Conservation (phyloP, 768 basidiomycete species). For the Termitomyces sp. region DNA sequence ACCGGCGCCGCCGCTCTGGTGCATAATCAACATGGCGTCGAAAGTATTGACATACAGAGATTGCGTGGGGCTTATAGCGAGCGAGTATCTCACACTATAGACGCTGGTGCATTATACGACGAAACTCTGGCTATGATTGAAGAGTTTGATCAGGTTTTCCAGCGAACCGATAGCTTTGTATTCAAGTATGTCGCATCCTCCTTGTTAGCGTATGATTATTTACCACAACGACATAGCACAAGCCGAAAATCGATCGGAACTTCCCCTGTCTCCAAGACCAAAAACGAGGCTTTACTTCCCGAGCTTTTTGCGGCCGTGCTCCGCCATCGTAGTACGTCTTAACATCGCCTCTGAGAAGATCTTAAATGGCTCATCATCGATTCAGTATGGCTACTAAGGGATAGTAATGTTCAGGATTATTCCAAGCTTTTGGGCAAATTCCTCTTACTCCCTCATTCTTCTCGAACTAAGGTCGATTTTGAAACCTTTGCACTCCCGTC, state of each 20-base stretch:
- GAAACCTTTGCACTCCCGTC: neutral
- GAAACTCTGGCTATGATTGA: constrained; percentile 55
- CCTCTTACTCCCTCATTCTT: constrained; percentile 48
- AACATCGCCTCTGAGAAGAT: neutral
- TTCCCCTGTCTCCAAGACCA: constrained; percentile 21
- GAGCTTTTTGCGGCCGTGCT: constrained; percentile 56
- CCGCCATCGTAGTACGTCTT: constrained; percentile 58
- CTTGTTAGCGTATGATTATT: neutral
- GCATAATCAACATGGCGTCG: constrained; percentile 44
- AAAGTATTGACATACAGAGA: constrained; percentile 52
- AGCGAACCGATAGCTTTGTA: constrained; percentile 40
- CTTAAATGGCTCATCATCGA: neutral
- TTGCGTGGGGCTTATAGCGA: constrained; percentile 51
- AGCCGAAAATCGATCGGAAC: constrained; percentile 40
- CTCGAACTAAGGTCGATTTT: constrained; percentile 47
- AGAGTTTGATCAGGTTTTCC: constrained; percentile 53
- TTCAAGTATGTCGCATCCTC: constrained; percentile 32
- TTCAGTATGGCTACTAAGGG: constrained; percentile 62
- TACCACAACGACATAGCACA: constrained; percentile 17
- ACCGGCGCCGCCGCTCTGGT: constrained; percentile 42
- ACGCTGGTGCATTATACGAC: constrained; percentile 50
- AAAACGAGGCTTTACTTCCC: constrained; percentile 51
- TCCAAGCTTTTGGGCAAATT: constrained; percentile 53
- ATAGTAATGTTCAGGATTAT: constrained; percentile 48
- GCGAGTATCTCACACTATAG: constrained; percentile 30